A percentile compares a stretch with the other conserved stretches of the same genome.
phyloP scores from a whole-genome alignment of 2,329 filamentous ascomycete species.

The Sporothrix dimorphospora region DNA sequence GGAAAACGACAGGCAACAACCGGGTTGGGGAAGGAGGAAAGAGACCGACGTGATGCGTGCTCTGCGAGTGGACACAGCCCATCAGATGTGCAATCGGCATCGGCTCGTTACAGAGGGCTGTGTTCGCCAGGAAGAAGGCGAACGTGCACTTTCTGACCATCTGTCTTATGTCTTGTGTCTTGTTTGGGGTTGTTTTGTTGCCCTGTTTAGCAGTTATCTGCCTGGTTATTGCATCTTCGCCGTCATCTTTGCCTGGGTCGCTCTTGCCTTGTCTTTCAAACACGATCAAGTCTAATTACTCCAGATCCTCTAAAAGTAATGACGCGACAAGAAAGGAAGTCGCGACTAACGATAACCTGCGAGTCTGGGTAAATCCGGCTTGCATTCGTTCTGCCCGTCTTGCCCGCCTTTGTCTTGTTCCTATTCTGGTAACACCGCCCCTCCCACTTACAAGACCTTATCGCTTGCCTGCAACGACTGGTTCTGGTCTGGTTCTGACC shows the following conservation, averaged over 20 bases:
- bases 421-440: constrained; percentile 5
- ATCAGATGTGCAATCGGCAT: background rate
- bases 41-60: background rate
- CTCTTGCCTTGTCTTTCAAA: background rate
- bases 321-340: constrained; percentile 12
- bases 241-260: background rate
- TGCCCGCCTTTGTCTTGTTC: constrained; percentile 4
- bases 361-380: background rate
- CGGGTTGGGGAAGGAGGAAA: constrained; percentile 10
- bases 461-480: background rate
- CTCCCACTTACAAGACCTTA: background rate
- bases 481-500: background rate
- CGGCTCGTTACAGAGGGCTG: background rate
- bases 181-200: constrained; percentile 1
- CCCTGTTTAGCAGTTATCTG: background rate
- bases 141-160: background rate
- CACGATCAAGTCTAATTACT: background rate
- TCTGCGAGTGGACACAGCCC: background rate
- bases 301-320: background rate
- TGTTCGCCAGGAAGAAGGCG: background rate
- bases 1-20: background rate
- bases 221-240: background rate
- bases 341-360: background rate
- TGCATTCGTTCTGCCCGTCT: background rate
- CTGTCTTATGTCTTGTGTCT: background rate